Evolutionary conservation across 352 stramenopile species (phyloP).

Genomic region (Phytophthora fragariae): DNA sequence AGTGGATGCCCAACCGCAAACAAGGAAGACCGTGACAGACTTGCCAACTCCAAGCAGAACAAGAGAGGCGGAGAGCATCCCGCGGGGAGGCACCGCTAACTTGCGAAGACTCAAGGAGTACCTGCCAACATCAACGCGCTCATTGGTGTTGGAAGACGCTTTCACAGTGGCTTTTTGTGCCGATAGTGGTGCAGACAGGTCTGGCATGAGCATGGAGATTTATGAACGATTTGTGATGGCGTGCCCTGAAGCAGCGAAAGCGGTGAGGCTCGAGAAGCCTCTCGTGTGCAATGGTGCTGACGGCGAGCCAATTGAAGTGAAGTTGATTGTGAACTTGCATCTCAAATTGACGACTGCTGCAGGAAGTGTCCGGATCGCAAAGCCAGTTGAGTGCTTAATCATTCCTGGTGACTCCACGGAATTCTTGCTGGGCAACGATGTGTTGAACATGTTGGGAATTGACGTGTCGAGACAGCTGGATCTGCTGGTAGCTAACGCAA

Average conservation of each 20-base stretch:
- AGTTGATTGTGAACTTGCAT: background rate
- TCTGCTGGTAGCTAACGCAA: constrained; percentile 7
- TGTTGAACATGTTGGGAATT: constrained; percentile 16
- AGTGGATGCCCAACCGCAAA: background rate
- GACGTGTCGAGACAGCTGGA: background rate
- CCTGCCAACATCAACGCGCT: no score
- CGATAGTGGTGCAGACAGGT: constrained; percentile 25
- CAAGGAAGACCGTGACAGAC: no score
- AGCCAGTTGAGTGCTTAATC: constrained; percentile 11
- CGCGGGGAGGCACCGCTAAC: no score
- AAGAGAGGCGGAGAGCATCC: no score
- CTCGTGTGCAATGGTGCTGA: constrained; percentile 21
- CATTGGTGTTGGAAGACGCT: no score
- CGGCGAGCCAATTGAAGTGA: constrained; percentile 19
- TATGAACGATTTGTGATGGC: constrained; percentile 10
- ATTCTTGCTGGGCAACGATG: constrained; percentile 13
- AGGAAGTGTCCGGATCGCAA: constrained; percentile 4
- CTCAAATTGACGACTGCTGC: no score
- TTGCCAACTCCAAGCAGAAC: no score
- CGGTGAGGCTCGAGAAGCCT: constrained; percentile 8
- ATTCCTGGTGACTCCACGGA: background rate
- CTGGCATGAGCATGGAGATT: constrained; percentile 10
- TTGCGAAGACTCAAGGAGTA: no score
- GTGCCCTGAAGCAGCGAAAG: background rate
- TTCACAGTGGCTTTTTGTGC: constrained; percentile 21